Evolutionary conservation across 2,329 filamentous ascomycete genomes (phyloP), one percentile per base, ranked within the genome.

Genomic region (Pezicula neosporulosa): DNA sequence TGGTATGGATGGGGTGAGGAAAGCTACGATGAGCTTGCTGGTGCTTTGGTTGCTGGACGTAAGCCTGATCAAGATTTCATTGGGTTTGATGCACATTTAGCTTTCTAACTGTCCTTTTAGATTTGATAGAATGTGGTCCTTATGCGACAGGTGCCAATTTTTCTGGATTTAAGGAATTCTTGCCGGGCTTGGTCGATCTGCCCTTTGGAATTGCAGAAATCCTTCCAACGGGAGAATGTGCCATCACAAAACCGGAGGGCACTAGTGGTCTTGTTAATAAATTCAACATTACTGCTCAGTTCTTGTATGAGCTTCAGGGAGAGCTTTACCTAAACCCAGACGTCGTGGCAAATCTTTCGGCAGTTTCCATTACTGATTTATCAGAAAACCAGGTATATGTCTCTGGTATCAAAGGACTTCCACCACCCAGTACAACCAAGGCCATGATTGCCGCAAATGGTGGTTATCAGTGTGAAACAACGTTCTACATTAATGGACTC

Each of bases 121-220:
- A 51, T 39, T 37, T 67, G 4, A 64, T 66, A 44, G 64, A 63
- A 48, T 64, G 64, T 47, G 56, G 57, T 3, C 50, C 59, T 9
- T 65, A 65, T 48, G 54, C 57, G 3, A 55, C 21, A 44, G 61
- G 59, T 39, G 54, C 52, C 24, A 57, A 60, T 30, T 59, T 56
- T 46, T 53, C 52, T n/a, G 56, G 53, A 13, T 63, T 60, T 65
- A 73, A 68, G 63, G 70, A 75, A 2, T 56, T 47, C 37, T 42
- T 53, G 6, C 47, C 48, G 0, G 56, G 63, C 0, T 60, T 77
- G 15, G 60, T 74, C 18, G 70, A 72, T 35, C 66, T 74, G 1
- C 65, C 64, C 0, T 76, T 75, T 49, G 72, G 70, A 1, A 76
- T 78, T 54, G 73, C 71, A 1, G 74, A 77, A 47, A 67, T 78